Evolutionary conservation across 176 grass and related monocot species (phyloP).

Genomic region (Stipa capillata): DNA sequence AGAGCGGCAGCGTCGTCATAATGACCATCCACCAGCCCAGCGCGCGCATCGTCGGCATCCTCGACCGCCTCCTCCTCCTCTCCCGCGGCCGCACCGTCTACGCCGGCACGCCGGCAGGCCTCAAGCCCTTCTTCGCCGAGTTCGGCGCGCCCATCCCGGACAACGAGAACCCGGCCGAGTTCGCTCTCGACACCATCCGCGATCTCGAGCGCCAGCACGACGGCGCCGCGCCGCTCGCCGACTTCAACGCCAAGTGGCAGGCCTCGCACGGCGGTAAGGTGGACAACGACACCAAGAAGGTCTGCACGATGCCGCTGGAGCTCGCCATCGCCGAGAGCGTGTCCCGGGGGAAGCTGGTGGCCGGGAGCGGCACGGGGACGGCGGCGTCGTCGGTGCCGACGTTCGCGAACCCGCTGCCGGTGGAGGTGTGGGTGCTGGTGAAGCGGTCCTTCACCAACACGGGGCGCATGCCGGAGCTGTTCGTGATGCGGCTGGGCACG

Average conservation of each 20-base stretch:
- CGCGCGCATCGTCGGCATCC: constrained; percentile 54
- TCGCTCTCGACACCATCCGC: constrained; percentile 34
- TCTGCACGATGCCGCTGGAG: background rate
- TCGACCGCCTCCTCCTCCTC: constrained; percentile 58
- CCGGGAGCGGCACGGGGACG: background rate
- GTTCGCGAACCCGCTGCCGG: constrained; percentile 44
- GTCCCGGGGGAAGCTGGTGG: constrained; percentile 30
- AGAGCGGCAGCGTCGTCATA: constrained; percentile 76
- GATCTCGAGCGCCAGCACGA: constrained; percentile 32
- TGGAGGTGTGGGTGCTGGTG: no score
- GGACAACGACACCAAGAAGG: background rate
- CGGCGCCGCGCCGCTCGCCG: no score
- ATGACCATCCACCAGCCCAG: constrained; percentile 96
- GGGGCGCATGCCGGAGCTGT: no score
- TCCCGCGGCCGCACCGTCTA: no score
- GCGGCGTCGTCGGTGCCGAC: background rate
- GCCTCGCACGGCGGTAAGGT: no score
- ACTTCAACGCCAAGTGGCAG: no score
- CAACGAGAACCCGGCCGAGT: no score
- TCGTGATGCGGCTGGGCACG: constrained; percentile 32
- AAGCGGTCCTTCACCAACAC: constrained; percentile 51
- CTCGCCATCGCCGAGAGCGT: constrained; percentile 34
- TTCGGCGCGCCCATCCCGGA: no score
- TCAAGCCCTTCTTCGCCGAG: no score
- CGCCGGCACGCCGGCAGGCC: background rate